phyloP scores from a whole-genome alignment of 805 yeast species.

The Candida nonsorbophila region DNA sequence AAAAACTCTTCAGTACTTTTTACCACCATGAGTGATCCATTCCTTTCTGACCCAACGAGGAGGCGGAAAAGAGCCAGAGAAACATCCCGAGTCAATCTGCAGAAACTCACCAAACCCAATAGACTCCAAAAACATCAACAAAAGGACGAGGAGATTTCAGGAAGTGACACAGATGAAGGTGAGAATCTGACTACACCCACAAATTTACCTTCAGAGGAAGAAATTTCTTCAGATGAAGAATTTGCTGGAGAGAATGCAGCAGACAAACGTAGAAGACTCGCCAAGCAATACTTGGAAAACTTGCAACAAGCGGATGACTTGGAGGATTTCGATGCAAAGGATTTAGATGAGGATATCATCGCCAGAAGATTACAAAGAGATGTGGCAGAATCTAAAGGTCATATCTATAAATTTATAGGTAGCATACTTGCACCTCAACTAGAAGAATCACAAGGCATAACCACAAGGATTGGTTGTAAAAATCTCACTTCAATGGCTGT shows the following conservation, averaged over 20 bases:
- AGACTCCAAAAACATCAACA: slow-evolving; percentile 5
- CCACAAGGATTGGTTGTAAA: slow-evolving; percentile 58
- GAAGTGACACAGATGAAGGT: slow-evolving; percentile 45
- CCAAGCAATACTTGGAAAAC: slow-evolving; percentile 85
- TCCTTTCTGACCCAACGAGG: slow-evolving; percentile 55
- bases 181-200: slow-evolving; percentile 28
- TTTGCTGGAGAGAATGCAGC: slow-evolving; percentile 76
- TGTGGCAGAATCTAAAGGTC: slow-evolving; percentile 86
- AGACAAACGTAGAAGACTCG: slow-evolving; percentile 89
- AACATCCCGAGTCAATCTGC: slow-evolving; percentile 1
- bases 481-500: slow-evolving; percentile 54
- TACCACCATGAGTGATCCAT: slow-evolving; percentile 54
- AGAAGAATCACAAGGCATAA: slow-evolving; percentile 24
- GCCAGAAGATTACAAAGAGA: slow-evolving; percentile 77
- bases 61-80: slow-evolving; percentile 39
- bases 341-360: slow-evolving; percentile 81
- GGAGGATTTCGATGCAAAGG: slow-evolving; percentile 74
- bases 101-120: slow-evolving; percentile 11
- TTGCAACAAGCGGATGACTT: slow-evolving; percentile 47
- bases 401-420: slow-evolving; percentile 64
- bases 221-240: slow-evolving; percentile 63
- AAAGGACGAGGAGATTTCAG: slow-evolving; percentile 54
- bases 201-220: slow-evolving; percentile 33
- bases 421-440: slow-evolving; percentile 39
- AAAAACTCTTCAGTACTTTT: slow-evolving; percentile 7